phyloP scores from a whole-genome alignment of 192 early-diverging fungal genomes.

The Backusella tuberculispora region DNA sequence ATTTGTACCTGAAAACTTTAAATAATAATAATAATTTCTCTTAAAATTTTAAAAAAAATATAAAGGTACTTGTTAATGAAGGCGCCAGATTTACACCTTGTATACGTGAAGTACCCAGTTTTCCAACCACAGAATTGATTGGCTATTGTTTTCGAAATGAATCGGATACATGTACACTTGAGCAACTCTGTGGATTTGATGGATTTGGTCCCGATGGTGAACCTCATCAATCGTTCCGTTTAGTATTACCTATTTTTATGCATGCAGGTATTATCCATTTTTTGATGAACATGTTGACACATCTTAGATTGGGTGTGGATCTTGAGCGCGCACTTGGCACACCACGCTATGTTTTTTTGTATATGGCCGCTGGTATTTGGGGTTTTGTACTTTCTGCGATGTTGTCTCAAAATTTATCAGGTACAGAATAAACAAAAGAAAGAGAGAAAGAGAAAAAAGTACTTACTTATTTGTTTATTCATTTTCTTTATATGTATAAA shows the following conservation, averaged over 20 bases:
- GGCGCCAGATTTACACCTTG: slow-evolving; percentile 88
- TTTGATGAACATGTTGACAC: slow-evolving; percentile 74
- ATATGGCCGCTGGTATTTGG: slow-evolving; percentile 70
- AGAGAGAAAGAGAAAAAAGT: too few species aligned
- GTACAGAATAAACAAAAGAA: slow-evolving; percentile 23
- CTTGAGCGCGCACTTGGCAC: slow-evolving; percentile 80
- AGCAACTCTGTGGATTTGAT: slow-evolving; percentile 64
- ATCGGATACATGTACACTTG: slow-evolving; percentile 50
- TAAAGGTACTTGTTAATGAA: slow-evolving; percentile 63
- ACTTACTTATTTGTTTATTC: neutral
- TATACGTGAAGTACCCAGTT: slow-evolving; percentile 58
- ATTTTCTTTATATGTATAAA: slow-evolving; percentile 9
- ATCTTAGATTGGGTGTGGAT: slow-evolving; percentile 68
- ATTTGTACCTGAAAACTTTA: neutral
- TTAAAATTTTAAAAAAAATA: too few species aligned
- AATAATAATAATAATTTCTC: neutral
- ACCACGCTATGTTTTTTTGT: slow-evolving; percentile 64
- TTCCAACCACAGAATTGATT: slow-evolving; percentile 30
- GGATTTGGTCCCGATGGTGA: slow-evolving; percentile 46
- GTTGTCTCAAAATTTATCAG: slow-evolving; percentile 51
- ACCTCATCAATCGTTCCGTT: slow-evolving; percentile 80
- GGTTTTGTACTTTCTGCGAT: slow-evolving; percentile 82
- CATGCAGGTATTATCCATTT: slow-evolving; percentile 84
- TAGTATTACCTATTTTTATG: slow-evolving; percentile 78
- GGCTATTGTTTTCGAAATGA: slow-evolving; percentile 9